A percentile compares a stretch with the other conserved stretches of the same genome.
Evolutionary conservation across 768 basidiomycete species (phyloP).

Genomic region (Termitomyces sp.): DNA sequence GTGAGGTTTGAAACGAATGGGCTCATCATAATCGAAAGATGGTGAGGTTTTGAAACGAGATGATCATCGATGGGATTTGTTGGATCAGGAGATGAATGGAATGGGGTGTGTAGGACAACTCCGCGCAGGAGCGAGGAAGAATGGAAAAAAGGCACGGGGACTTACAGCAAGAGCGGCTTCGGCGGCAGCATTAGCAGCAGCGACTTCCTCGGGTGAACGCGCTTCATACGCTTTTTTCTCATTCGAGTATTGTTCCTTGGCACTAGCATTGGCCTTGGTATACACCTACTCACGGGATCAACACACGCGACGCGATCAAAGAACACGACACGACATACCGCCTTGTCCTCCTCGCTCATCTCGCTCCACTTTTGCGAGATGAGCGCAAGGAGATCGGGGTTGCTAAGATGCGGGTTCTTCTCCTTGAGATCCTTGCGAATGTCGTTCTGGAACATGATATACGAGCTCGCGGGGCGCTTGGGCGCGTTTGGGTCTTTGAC

Average conservation of each 20-base stretch:
- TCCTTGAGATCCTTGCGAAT: constrained; percentile 73
- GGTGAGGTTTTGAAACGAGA: no score
- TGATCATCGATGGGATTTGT: not conserved
- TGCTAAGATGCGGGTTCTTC: constrained; percentile 58
- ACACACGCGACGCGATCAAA: constrained; percentile 1
- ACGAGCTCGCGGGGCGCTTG: constrained; percentile 89
- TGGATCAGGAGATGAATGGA: no score
- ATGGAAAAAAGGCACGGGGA: not conserved
- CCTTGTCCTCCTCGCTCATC: constrained; percentile 68
- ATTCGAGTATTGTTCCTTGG: constrained; percentile 63
- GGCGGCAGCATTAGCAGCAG: constrained; percentile 42
- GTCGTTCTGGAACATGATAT: constrained; percentile 93
- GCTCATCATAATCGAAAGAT: no score
- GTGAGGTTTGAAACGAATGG: no score
- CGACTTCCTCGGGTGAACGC: constrained; percentile 46
- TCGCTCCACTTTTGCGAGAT: constrained; percentile 75
- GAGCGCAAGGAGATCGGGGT: constrained; percentile 68
- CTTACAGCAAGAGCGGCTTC: constrained; percentile 41
- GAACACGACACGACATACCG: constrained; percentile 49
- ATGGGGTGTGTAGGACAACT: no score
- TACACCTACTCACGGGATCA: constrained; percentile 44
- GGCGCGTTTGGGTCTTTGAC: constrained; percentile 92
- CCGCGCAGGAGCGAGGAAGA: no score
- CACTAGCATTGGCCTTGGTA: constrained; percentile 46
- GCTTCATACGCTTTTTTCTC: constrained; percentile 68